phyloP scores from a whole-genome alignment of 768 basidiomycete species.

The Russula brevipes region DNA sequence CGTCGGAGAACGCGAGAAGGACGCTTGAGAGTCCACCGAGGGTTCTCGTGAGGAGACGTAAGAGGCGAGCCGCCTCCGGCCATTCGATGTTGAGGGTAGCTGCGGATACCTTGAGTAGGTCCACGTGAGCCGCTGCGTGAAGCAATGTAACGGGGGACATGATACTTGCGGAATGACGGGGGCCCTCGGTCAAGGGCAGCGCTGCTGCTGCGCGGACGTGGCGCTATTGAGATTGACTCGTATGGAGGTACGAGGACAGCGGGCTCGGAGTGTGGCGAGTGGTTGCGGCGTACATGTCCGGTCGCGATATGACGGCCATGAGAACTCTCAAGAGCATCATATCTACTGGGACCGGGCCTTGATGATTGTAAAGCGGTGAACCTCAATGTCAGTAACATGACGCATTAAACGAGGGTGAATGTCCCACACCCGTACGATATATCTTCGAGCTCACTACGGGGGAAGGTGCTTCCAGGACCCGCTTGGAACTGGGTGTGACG shows the following conservation, averaged over 20 bases:
- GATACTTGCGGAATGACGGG: constrained; percentile 9
- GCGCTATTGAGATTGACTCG: constrained; percentile 2
- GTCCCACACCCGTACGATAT: neutral
- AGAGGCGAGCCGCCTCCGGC: constrained; percentile 1
- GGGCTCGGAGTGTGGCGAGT: constrained; percentile 17
- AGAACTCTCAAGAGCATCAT: constrained; percentile 3
- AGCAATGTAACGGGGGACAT: constrained; percentile 4
- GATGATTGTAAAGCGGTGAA: neutral
- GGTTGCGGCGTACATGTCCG: constrained; percentile 2
- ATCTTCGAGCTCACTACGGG: constrained; percentile 3
- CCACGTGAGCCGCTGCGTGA: constrained; percentile 12
- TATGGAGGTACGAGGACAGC: neutral
- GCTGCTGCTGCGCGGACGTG: constrained; percentile 18
- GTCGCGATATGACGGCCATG: neutral
- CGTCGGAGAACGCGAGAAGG: constrained; percentile 9
- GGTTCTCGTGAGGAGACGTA: constrained; percentile 15
- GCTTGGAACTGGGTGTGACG: neutral
- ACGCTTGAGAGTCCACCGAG: constrained; percentile 13
- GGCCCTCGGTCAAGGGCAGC: constrained; percentile 9
- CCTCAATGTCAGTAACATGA: neutral
- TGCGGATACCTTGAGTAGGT: constrained; percentile 12
- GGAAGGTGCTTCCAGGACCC: constrained; percentile 1
- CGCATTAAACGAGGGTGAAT: neutral
- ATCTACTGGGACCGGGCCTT: constrained; percentile 2
- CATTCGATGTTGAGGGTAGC: neutral